Base-by-base conservation (phyloP, 2,329 filamentous ascomycete genomes). In the Byssochlamys sp. region DNA sequence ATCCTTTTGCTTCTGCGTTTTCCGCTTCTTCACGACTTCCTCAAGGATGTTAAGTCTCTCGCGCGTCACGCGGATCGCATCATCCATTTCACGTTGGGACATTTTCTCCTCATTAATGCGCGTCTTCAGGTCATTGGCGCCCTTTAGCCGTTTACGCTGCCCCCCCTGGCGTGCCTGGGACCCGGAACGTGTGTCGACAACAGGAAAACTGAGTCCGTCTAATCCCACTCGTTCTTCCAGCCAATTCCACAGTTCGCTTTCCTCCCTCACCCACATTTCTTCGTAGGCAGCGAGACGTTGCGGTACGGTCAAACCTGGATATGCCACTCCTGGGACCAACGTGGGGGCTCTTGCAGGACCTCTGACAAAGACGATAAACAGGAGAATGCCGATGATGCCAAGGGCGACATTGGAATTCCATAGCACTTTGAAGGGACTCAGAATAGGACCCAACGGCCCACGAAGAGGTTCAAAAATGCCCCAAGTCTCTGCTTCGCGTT, bases 191-290 rank as follows among this genome's bases (percentile, higher is more conserved):
- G 61, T 45, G 48, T 70, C 66, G 26, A 64, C 62, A 2, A 65
- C 67, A 14, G 74, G 72, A 50, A 77, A 71, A 14, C 71, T 66
- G 53, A 77, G 68, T 3, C 78, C 77, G 57, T 90, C 87, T 69
- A 94, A 77, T 1, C 90, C 88, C 1, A 90, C 86, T 19, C 91
- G 82, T 65, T 95, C 89, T 71, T 96, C 91, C 3, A 96, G 77
- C 91, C 91, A 96, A 58, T 89, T 86, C 91, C 91, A 96, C 9
- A 96, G 77, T 65, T 94, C 90, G 62, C 84, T 90, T 70, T 96
- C 91, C 71, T 96, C 90, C 48, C 84, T 80, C 35, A 85, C 81
- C 91, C 92, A 99, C 68, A 97, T 88, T 73, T 96, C 89, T 64
- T 97, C 91, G 70, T 96, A 97, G 0, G 89, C 90, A 1, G 87